Evolutionary conservation across 306 rosid species (phyloP).

Genomic region (Quercus robur): DNA sequence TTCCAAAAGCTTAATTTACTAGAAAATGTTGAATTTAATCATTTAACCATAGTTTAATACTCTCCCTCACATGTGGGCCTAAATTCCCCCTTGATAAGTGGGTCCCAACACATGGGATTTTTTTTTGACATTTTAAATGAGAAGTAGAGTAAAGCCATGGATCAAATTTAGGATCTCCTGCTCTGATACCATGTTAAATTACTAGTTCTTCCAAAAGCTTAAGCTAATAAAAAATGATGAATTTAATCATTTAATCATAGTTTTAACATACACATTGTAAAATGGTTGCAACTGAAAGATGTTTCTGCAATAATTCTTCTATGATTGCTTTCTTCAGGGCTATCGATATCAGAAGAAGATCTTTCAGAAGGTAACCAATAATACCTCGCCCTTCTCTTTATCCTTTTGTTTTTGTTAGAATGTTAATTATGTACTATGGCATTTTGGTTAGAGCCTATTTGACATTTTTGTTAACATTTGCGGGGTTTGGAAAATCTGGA

Average conservation of each 20-base stretch:
- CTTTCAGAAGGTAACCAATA: constrained; percentile 57
- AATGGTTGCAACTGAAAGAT: constrained; percentile 20
- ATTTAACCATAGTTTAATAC: no score
- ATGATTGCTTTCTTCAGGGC: constrained; percentile 59
- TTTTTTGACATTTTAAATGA: no score
- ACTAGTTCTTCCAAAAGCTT: no score
- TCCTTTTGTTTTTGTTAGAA: not conserved
- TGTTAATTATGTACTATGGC: constrained; percentile 1
- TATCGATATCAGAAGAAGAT: constrained; percentile 78
- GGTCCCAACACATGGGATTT: no score
- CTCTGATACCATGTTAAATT: no score
- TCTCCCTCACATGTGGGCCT: no score
- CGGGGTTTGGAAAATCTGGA: not conserved
- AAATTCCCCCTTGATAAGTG: no score
- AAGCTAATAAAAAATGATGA: not conserved
- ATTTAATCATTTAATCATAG: no score
- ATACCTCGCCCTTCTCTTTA: not conserved
- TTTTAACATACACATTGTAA: not conserved
- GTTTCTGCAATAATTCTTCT: constrained; percentile 17
- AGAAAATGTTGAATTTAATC: no score
- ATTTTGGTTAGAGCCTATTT: not conserved
- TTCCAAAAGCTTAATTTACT: no score
- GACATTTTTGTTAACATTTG: not conserved
- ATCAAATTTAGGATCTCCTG: no score
- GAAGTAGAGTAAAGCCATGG: no score